Conservation (phyloP, 2,329 filamentous ascomycete species). For the Calonectria pauciramosa region DNA sequence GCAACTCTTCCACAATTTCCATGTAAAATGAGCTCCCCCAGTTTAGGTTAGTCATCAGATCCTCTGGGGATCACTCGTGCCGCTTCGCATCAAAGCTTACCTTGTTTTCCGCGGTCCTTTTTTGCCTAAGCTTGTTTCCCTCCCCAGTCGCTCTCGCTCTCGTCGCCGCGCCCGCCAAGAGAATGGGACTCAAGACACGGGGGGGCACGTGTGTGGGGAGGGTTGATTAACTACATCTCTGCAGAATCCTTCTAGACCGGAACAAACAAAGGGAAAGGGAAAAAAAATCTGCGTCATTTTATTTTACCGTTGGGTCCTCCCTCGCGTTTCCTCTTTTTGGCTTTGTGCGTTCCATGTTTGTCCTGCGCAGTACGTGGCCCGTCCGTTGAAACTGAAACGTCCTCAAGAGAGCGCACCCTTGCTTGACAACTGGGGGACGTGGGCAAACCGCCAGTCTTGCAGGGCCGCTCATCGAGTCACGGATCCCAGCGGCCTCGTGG, state of each 20-base stretch:
- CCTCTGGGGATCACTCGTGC: slow-evolving; percentile 7
- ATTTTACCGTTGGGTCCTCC: slow-evolving; percentile 3
- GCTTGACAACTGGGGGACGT: neutral
- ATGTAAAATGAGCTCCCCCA: slow-evolving; percentile 24
- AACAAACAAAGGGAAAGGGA: neutral
- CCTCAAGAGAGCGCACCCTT: slow-evolving; percentile 12
- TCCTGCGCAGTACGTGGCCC: slow-evolving; percentile 7
- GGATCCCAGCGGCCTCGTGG: slow-evolving; percentile 5
- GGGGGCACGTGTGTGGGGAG: neutral
- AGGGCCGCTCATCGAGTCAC: neutral
- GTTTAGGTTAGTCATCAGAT: slow-evolving; percentile 8
- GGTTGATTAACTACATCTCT: neutral
- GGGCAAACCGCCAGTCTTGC: neutral
- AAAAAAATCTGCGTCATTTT: slow-evolving; percentile 14
- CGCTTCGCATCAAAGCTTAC: slow-evolving; percentile 1
- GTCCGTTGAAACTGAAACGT: slow-evolving; percentile 25
- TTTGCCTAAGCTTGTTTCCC: neutral
- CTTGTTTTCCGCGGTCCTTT: neutral
- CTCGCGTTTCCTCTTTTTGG: slow-evolving; percentile 19
- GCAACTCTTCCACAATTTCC: slow-evolving; percentile 19
- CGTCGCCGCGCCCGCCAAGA: neutral
- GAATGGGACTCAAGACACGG: neutral
- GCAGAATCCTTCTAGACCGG: slow-evolving; percentile 1
- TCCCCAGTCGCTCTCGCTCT: slow-evolving; percentile 1
- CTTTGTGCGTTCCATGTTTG: slow-evolving; percentile 12